Evolutionary conservation across 495 filamentous ascomycete genomes (phyloP).

Genomic region (Filosporella fistucella): DNA sequence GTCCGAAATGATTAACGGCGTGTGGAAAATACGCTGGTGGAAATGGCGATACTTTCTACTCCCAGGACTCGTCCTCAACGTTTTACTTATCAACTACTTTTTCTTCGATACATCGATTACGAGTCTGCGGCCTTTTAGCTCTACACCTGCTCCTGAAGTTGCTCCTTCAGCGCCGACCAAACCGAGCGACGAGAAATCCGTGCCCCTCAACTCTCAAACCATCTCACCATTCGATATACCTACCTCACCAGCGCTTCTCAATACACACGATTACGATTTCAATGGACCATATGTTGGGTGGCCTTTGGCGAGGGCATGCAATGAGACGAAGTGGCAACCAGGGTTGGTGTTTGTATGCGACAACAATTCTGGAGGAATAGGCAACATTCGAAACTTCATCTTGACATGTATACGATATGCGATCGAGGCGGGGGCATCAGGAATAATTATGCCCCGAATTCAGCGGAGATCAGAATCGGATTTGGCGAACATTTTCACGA

Average conservation of each 20-base stretch:
- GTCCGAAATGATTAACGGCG: slow-evolving; percentile 6
- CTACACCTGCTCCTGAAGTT: not conserved
- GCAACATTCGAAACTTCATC: slow-evolving; percentile 49
- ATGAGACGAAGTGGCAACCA: slow-evolving; percentile 31
- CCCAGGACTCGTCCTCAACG: slow-evolving; percentile 9
- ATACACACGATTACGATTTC: slow-evolving; percentile 19
- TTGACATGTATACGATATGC: slow-evolving; percentile 28
- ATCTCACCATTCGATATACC: not conserved
- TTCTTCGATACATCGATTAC: slow-evolving; percentile 12
- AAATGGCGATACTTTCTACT: slow-evolving; percentile 16
- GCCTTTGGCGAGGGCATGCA: slow-evolving; percentile 40
- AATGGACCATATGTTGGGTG: slow-evolving; percentile 30
- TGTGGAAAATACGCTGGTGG: slow-evolving; percentile 12
- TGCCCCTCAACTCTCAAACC: not conserved
- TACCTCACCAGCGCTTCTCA: not conserved
- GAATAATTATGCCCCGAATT: slow-evolving; percentile 20
- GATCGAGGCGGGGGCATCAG: slow-evolving; percentile 22
- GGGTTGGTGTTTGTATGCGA: slow-evolving; percentile 43
- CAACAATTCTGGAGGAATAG: slow-evolving; percentile 47
- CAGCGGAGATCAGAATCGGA: slow-evolving; percentile 11
- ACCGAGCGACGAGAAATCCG: not conserved
- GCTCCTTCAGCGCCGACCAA: not conserved
- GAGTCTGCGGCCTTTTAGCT: slow-evolving; percentile 7
- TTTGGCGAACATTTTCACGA: slow-evolving; percentile 18
- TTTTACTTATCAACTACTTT: slow-evolving; percentile 16